These are phyloP conservation scores for Cutaneotrichosporon arboriforme DNA, from an alignment of 1,284 basidiomycete genomes.

Conservation along the genomic window DNA sequence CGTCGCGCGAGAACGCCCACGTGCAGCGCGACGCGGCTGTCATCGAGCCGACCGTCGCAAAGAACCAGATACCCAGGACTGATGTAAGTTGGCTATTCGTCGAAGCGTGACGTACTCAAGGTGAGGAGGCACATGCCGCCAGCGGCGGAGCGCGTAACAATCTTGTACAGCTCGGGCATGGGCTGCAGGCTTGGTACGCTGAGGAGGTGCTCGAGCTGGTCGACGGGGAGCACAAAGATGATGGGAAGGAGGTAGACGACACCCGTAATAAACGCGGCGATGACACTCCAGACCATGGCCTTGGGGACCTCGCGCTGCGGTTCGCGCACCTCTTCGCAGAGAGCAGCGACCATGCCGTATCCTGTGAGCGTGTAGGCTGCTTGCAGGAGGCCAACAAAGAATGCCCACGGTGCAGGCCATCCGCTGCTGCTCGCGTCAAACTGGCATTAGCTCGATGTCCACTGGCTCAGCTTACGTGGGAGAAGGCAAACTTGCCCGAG, in stretches of 20 bases:
- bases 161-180: conserved; percentile 50
- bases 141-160: conserved; percentile 46
- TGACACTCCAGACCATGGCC: conserved; percentile 49
- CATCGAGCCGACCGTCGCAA: conserved; percentile 50
- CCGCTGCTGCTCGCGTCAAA: conserved; percentile 17
- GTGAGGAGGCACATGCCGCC: conserved; percentile 51
- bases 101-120: conserved; percentile 32
- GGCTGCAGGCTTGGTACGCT: conserved; percentile 47
- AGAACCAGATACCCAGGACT: conserved; percentile 51
- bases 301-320: conserved; percentile 44
- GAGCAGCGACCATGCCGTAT: conserved; percentile 48
- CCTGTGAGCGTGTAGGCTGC: conserved; percentile 45
- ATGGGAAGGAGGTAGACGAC: conserved; percentile 50
- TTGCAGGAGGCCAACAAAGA: conserved; percentile 27
- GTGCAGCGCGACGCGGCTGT: conserved; percentile 31
- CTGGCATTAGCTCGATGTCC: conserved; percentile 1
- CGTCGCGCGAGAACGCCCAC: conserved; percentile 47
- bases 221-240: conserved; percentile 47
- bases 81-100: neutral
- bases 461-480: conserved; percentile 26
- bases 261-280: conserved; percentile 50
- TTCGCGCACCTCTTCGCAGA: conserved; percentile 49
- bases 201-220: conserved; percentile 41
- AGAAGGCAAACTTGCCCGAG: conserved; percentile 46
- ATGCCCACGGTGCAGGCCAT: conserved; percentile 17